phyloP scores from a whole-genome alignment of 2,329 filamentous ascomycete genomes.

The Uncinocarpus reesii region DNA sequence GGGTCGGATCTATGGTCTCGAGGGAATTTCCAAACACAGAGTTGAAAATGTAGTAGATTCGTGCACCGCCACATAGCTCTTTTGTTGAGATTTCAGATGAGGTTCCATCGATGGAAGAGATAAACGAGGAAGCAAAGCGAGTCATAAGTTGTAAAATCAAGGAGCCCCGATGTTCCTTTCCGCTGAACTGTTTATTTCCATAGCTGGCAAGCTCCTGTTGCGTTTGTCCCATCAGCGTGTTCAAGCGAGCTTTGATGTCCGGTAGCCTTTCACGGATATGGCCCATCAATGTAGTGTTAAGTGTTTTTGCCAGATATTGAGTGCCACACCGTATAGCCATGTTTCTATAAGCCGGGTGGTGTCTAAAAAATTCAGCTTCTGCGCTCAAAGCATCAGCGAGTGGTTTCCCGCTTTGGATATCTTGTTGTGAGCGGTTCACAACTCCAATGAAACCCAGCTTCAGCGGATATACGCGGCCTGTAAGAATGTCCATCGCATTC shows the following conservation, averaged over 20 bases:
- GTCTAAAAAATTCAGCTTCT: constrained; percentile 90
- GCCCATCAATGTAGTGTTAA: constrained; percentile 89
- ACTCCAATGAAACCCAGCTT: constrained; percentile 98
- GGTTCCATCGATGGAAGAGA: constrained; percentile 95
- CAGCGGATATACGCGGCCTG: constrained; percentile 87
- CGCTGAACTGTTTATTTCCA: constrained; percentile 93
- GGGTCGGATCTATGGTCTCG: constrained; percentile 91
- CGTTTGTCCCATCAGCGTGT: constrained; percentile 98
- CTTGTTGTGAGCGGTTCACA: constrained; percentile 94
- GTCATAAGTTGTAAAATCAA: constrained; percentile 97
- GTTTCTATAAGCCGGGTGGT: constrained; percentile 93
- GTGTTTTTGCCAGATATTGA: constrained; percentile 82
- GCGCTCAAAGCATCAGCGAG: constrained; percentile 81
- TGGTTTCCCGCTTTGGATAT: constrained; percentile 93
- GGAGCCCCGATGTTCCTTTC: constrained; percentile 90
- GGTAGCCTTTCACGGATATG: constrained; percentile 93
- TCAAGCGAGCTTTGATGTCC: constrained; percentile 94
- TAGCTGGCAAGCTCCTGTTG: constrained; percentile 97
- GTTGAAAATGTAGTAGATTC: constrained; percentile 99
- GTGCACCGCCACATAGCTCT: constrained; percentile 84
- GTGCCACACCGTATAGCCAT: constrained; percentile 91
- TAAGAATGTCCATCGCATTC: constrained; percentile 95
- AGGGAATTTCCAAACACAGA: constrained; percentile 95
- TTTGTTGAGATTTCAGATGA: constrained; percentile 98
- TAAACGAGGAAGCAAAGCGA: constrained; percentile 93